Percentiles rank a stretch among this genome's conserved stretches.
Evolutionary conservation across 208 protist genomes (phyloP).

Genomic region (Crithidia acanthocephali): DNA sequence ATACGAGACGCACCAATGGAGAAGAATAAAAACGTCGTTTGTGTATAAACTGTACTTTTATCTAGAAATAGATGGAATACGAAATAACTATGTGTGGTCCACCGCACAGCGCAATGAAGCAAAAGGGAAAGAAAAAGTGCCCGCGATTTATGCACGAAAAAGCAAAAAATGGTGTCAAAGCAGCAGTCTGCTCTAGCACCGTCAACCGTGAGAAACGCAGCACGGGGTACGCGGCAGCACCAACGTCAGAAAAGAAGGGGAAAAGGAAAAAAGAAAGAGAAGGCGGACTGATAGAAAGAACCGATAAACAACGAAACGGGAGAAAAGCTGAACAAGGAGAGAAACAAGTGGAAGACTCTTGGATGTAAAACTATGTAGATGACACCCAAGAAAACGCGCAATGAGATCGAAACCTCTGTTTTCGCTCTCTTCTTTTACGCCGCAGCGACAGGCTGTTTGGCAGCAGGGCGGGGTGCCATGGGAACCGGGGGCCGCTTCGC

Average conservation of each 20-base stretch:
- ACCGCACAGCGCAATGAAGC: too few relatives aligned
- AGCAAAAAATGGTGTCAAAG: too few relatives aligned
- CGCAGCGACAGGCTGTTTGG: conserved; percentile 5
- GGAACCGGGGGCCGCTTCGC: conserved; percentile 15
- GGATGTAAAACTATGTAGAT: neutral
- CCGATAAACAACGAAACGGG: neutral
- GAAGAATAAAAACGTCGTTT: neutral
- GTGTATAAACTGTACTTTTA: neutral
- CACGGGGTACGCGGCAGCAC: neutral
- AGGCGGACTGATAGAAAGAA: conserved; percentile 5
- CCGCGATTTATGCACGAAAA: neutral
- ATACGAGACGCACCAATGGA: neutral
- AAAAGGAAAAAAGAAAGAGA: conserved; percentile 7
- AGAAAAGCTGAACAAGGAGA: neutral
- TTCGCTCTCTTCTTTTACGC: neutral
- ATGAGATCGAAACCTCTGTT: neutral
- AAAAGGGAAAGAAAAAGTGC: too few relatives aligned
- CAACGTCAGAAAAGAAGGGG: neutral
- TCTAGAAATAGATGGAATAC: neutral
- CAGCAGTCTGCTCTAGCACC: too few relatives aligned
- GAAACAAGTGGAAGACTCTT: neutral
- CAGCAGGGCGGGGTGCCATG: conserved; percentile 6
- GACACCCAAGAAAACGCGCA: neutral
- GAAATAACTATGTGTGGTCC: conserved; percentile 12
- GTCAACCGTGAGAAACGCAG: too few relatives aligned